phyloP scores from a whole-genome alignment of 345 rosid genomes.

The Murraya koenigii region DNA sequence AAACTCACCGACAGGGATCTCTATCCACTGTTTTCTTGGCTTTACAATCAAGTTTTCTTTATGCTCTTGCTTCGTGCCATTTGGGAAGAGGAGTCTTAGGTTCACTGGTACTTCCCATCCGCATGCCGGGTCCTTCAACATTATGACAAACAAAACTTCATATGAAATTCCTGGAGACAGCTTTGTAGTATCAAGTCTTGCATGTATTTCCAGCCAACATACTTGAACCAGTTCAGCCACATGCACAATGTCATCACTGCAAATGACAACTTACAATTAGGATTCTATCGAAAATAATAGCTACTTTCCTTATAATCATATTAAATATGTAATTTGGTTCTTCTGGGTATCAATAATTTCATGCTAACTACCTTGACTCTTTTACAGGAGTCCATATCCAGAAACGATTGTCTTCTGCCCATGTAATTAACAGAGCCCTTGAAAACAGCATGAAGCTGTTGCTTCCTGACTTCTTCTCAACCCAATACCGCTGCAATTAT shows the following conservation, averaged over 20 bases:
- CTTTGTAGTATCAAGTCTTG: slow-evolving; percentile 36
- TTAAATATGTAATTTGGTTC: not conserved
- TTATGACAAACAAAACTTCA: slow-evolving; percentile 44
- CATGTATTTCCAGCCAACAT: slow-evolving; percentile 62
- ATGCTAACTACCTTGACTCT: slow-evolving; percentile 37
- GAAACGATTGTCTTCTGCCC: slow-evolving; percentile 46
- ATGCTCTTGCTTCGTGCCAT: slow-evolving; percentile 35
- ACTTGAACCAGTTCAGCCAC: slow-evolving; percentile 43
- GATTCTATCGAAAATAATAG: not conserved
- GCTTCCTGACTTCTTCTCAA: slow-evolving; percentile 41
- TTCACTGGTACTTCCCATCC: slow-evolving; percentile 65
- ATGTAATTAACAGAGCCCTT: slow-evolving; percentile 50
- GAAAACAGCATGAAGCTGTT: slow-evolving; percentile 67
- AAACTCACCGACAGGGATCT: slow-evolving; percentile 50
- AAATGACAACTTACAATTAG: not conserved
- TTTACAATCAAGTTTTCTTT: slow-evolving; percentile 27
- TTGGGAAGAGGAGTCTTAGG: slow-evolving; percentile 41
- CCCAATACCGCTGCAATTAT: slow-evolving; percentile 46
- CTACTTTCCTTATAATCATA: too few relatives aligned
- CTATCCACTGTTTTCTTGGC: slow-evolving; percentile 46
- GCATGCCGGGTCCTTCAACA: slow-evolving; percentile 36
- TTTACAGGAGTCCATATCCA: slow-evolving; percentile 52
- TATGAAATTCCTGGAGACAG: slow-evolving; percentile 53
- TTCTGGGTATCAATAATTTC: not conserved
- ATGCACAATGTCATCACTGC: slow-evolving; percentile 37